Conservation (phyloP, 139 green algal genomes). For the Chlamydomonas incerta region DNA sequence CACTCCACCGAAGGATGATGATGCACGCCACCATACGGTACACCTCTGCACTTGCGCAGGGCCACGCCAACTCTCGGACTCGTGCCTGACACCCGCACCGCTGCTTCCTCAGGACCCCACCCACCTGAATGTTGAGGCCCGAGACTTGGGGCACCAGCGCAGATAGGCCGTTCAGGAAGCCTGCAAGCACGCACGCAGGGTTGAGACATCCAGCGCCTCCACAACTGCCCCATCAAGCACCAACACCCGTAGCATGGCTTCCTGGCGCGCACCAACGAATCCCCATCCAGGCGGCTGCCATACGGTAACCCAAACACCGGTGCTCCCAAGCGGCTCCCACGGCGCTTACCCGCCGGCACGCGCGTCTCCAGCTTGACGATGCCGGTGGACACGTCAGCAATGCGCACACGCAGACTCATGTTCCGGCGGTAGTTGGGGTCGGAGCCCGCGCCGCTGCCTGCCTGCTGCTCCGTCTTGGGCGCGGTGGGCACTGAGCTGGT, state of each 20-base stretch:
- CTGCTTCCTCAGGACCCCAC: neutral
- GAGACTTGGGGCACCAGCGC: slow-evolving; percentile 59
- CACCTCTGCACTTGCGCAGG: neutral
- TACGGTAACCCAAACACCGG: no score
- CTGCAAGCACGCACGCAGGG: slow-evolving; percentile 61
- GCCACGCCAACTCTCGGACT: neutral
- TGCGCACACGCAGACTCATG: slow-evolving; percentile 20
- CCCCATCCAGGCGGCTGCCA: no score
- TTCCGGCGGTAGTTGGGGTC: slow-evolving; percentile 30
- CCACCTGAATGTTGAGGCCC: slow-evolving; percentile 62
- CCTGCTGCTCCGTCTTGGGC: neutral
- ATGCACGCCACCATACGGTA: neutral
- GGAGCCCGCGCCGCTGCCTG: neutral
- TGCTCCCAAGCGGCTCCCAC: no score
- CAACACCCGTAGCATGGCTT: no score
- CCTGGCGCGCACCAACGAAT: no score
- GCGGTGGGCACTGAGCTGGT: neutral
- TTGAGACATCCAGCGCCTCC: no score
- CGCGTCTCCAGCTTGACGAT: slow-evolving; percentile 69
- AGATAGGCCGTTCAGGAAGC: slow-evolving; percentile 59
- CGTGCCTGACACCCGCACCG: neutral
- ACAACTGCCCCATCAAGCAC: no score
- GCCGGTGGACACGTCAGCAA: slow-evolving; percentile 8
- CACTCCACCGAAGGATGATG: no score
- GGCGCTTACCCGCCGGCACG: slow-evolving; percentile 37